These are phyloP conservation scores for Eucalyptus globulus DNA, from an alignment of 345 rosid species.

Conservation along the genomic window DNA sequence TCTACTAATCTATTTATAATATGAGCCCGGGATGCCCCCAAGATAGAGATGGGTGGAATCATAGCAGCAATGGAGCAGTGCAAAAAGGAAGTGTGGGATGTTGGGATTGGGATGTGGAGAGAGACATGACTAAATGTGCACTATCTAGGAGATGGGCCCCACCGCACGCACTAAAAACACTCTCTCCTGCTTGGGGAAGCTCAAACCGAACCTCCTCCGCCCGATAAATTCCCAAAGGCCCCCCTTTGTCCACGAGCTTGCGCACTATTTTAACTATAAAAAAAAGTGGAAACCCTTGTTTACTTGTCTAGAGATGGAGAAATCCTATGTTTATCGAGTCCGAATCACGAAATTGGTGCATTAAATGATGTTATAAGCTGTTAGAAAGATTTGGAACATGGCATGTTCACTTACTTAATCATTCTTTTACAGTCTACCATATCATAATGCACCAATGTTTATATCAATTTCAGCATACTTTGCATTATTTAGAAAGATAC, in stretches of 20 bases:
- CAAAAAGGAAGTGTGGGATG: neutral
- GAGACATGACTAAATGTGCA: neutral
- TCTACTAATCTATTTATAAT: neutral
- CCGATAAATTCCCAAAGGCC: neutral
- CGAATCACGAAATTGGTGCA: neutral
- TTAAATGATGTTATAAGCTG: neutral
- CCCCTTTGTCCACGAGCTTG: neutral
- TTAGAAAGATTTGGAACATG: neutral
- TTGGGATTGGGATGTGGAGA: neutral
- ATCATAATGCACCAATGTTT: neutral
- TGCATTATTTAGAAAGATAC: neutral
- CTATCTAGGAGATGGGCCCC: neutral
- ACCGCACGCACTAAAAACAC: neutral
- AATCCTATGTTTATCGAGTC: neutral
- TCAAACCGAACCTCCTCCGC: neutral
- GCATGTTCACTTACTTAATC: neutral
- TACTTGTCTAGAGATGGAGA: neutral
- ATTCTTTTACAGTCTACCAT: neutral
- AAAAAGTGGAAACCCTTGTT: neutral
- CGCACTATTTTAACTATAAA: neutral
- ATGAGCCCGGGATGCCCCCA: neutral
- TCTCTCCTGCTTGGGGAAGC: neutral
- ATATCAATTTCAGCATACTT: neutral
- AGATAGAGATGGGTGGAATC: neutral
- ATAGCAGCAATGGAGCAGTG: neutral